Conservation (phyloP, 2,329 filamentous ascomycete species). For the Aspergillus sp. region DNA sequence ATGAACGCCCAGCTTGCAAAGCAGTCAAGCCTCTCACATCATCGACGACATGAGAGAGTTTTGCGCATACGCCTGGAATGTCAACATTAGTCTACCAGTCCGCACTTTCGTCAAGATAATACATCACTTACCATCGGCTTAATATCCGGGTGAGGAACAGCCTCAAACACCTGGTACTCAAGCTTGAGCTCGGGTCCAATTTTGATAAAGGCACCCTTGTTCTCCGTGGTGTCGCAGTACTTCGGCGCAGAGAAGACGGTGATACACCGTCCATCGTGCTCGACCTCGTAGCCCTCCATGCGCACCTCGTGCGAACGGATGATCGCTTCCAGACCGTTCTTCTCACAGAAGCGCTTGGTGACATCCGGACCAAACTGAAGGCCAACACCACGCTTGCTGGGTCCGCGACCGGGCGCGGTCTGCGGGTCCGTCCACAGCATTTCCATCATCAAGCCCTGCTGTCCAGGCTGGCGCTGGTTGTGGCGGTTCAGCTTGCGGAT, state of each 20-base stretch:
- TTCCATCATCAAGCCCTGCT: slow-evolving; percentile 98
- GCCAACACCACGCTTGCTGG: slow-evolving; percentile 94
- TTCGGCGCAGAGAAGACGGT: slow-evolving; percentile 97
- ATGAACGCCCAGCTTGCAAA: slow-evolving; percentile 31
- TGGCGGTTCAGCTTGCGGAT: slow-evolving; percentile 91
- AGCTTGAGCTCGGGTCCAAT: slow-evolving; percentile 90
- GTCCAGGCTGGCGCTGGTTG: slow-evolving; percentile 87
- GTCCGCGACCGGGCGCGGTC: slow-evolving; percentile 77
- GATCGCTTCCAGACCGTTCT: slow-evolving; percentile 89
- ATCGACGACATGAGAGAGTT: slow-evolving; percentile 78
- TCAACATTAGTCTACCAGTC: slow-evolving; percentile 6
- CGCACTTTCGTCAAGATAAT: too few relatives aligned
- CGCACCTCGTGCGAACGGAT: slow-evolving; percentile 97
- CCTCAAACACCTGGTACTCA: slow-evolving; percentile 89
- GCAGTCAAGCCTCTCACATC: slow-evolving; percentile 58
- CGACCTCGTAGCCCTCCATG: slow-evolving; percentile 99
- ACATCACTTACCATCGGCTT: slow-evolving; percentile 71
- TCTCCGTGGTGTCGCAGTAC: slow-evolving; percentile 97
- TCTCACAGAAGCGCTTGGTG: slow-evolving; percentile 94
- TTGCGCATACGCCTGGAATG: slow-evolving; percentile 73
- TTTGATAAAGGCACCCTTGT: slow-evolving; percentile 98
- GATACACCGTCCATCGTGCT: slow-evolving; percentile 93
- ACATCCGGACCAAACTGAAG: slow-evolving; percentile 96
- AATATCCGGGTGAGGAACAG: slow-evolving; percentile 93
- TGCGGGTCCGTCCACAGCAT: slow-evolving; percentile 99